These are phyloP conservation scores for Candida methanosorbosa DNA, from an alignment of 805 yeast genomes.

Conservation along the genomic window DNA sequence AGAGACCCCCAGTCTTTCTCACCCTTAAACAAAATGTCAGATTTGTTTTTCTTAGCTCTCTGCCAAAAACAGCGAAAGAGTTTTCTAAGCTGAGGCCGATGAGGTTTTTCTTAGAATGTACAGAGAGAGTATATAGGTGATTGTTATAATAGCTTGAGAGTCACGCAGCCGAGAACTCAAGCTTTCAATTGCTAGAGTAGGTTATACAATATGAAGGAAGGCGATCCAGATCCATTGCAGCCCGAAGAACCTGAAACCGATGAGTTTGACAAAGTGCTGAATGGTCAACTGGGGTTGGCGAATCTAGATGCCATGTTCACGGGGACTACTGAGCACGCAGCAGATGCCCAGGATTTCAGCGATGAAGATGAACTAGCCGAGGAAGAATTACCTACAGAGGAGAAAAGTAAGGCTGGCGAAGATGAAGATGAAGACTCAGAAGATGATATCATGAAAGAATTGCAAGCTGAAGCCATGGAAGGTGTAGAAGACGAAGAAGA, in stretches of 20 bases:
- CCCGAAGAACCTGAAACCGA: slow-evolving; percentile 13
- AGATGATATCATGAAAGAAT: slow-evolving; percentile 29
- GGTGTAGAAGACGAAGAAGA: slow-evolving; percentile 26
- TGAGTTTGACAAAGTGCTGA: slow-evolving; percentile 23
- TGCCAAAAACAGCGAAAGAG: too few species aligned
- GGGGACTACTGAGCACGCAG: slow-evolving; percentile 67
- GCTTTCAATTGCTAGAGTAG: too few species aligned
- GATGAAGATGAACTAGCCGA: slow-evolving; percentile 94
- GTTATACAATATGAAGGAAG: too few species aligned
- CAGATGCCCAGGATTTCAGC: slow-evolving; percentile 88
- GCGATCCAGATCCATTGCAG: too few species aligned
- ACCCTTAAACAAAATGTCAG: too few species aligned
- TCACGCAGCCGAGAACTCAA: too few species aligned
- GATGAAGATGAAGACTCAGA: slow-evolving; percentile 30
- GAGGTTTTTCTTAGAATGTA: too few species aligned
- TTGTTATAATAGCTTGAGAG: too few species aligned
- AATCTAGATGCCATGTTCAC: slow-evolving; percentile 25
- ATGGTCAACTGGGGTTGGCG: slow-evolving; percentile 22
- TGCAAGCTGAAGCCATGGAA: slow-evolving; percentile 28
- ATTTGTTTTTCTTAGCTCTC: too few species aligned
- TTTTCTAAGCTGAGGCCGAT: too few species aligned
- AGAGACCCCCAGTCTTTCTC: too few species aligned
- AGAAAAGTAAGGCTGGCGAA: slow-evolving; percentile 10
- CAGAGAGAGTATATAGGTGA: too few species aligned
- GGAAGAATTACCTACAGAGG: slow-evolving; percentile 48